Conservation (phyloP, 1,284 basidiomycete species). For the Fistulina hepatica region DNA sequence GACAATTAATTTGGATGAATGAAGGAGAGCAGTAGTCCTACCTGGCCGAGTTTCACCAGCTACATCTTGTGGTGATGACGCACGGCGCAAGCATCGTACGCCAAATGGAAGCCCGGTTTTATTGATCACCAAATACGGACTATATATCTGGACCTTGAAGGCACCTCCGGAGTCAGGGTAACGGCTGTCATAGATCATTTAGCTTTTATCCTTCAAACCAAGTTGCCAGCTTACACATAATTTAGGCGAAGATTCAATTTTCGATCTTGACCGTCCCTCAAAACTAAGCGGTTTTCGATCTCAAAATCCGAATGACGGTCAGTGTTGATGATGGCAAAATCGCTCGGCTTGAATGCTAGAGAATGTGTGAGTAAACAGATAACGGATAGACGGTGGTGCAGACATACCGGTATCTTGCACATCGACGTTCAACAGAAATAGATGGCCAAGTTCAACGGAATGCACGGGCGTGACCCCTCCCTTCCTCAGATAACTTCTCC, state of each 20-base stretch:
- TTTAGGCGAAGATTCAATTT: conserved; percentile 81
- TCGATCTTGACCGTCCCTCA: conserved; percentile 69
- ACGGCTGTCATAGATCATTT: too few relatives aligned
- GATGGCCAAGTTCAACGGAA: conserved; percentile 89
- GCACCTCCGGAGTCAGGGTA: conserved; percentile 94
- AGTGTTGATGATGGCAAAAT: conserved; percentile 96
- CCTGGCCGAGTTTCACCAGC: conserved; percentile 67
- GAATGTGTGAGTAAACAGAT: neutral
- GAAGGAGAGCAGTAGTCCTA: conserved; percentile 19
- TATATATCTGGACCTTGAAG: conserved; percentile 95
- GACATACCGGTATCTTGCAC: conserved; percentile 78
- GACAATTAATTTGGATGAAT: conserved; percentile 9
- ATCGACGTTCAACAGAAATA: conserved; percentile 86
- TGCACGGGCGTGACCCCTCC: conserved; percentile 97
- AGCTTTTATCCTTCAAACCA: too few relatives aligned
- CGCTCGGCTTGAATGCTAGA: conserved; percentile 80
- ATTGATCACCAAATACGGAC: conserved; percentile 88
- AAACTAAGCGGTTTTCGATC: conserved; percentile 59
- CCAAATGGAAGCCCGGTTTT: conserved; percentile 85
- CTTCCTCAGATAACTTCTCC: conserved; percentile 86
- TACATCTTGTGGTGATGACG: conserved; percentile 68
- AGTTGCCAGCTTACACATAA: conserved; percentile 61
- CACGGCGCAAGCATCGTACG: conserved; percentile 60
- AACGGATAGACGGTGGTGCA: conserved; percentile 20
- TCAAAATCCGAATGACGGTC: conserved; percentile 89